Conservation (phyloP, 2,329 filamentous ascomycete genomes). For the Atkinsonella hypoxylon region DNA sequence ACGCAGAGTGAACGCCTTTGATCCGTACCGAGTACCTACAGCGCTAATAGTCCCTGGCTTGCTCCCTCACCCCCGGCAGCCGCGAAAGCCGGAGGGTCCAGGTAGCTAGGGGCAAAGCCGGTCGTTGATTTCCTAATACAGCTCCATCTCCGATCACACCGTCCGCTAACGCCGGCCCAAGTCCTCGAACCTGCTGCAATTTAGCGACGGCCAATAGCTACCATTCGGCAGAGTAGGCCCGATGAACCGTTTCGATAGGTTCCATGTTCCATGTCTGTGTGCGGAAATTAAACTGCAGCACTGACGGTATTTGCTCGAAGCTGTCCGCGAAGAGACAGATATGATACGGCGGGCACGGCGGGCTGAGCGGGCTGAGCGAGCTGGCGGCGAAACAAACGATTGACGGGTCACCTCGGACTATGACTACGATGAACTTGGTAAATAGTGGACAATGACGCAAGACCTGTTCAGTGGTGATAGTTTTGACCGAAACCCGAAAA, state of each 20-base stretch:
- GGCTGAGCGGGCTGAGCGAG: too few species aligned
- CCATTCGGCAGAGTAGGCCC: background rate
- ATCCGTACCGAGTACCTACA: background rate
- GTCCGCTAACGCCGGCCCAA: background rate
- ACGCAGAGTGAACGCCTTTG: too few species aligned
- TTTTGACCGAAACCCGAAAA: too few species aligned
- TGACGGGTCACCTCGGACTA: too few species aligned
- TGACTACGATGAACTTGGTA: too few species aligned
- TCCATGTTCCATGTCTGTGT: background rate
- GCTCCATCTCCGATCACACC: slow-evolving; percentile 10
- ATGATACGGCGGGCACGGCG: too few species aligned
- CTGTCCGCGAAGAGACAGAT: too few species aligned
- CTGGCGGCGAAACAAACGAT: too few species aligned
- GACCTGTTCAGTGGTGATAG: too few species aligned
- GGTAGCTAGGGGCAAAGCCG: background rate
- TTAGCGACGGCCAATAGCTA: slow-evolving; percentile 2
- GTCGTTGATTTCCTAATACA: slow-evolving; percentile 10
- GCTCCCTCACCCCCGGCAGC: background rate
- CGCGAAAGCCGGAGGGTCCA: slow-evolving; percentile 3
- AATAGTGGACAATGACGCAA: too few species aligned
- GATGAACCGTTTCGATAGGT: background rate
- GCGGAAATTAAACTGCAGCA: background rate
- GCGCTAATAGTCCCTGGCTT: background rate
- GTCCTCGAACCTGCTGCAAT: slow-evolving; percentile 4
- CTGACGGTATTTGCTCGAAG: background rate